Evolutionary conservation across 768 basidiomycete species (phyloP), one percentile per base, ranked within the genome.

Genomic region (Mycena vulgaris): DNA sequence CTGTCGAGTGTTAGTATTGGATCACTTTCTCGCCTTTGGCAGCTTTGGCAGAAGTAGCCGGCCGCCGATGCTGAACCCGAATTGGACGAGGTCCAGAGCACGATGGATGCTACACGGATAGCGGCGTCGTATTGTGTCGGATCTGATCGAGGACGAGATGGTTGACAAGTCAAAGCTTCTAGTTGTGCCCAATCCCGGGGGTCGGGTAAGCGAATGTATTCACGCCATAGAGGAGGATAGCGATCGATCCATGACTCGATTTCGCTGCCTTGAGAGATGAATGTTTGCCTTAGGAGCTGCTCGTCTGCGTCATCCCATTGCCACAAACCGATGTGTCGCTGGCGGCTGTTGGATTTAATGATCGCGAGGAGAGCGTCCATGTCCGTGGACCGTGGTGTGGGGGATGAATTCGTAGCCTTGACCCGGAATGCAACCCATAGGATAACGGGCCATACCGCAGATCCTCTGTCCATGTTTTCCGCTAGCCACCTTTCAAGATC

Each of bases 391-490:
- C 21, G 23, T 10, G 30, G 14, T 37, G 35, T 37, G 14, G 35
- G 35, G 35, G 35, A 35, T 5, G 33, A 55, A 19, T 51, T 30
- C 19, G 13, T 27, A 25, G 70, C 53, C 33, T 71, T 64, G 14
- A 67, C 11, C 31, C 47, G 70, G 39, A 71, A 71, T 30, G 58
- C 65, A 19, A n/a, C n/a, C n/a, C n/a, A n/a, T n/a, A n/a, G n/a
- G n/a, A n/a, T n/a, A n/a, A n/a, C n/a, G n/a, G n/a, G 67, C 61
- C 70, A 10, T 60, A 55, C 70, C 70, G 67, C 25, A 71, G 28
- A 1, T 65, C 45, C 37, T 37, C 8, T 7, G 35, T 37, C 35
- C 8, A 37, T 37, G 14, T 37, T 37, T 6, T 37, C 35, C 14
- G 35, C 14, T 14, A 37, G 35, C 35, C 35, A 37, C 35, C 8